Conservation (phyloP, 495 filamentous ascomycete genomes). For the Polyplosphaeria fusca region DNA sequence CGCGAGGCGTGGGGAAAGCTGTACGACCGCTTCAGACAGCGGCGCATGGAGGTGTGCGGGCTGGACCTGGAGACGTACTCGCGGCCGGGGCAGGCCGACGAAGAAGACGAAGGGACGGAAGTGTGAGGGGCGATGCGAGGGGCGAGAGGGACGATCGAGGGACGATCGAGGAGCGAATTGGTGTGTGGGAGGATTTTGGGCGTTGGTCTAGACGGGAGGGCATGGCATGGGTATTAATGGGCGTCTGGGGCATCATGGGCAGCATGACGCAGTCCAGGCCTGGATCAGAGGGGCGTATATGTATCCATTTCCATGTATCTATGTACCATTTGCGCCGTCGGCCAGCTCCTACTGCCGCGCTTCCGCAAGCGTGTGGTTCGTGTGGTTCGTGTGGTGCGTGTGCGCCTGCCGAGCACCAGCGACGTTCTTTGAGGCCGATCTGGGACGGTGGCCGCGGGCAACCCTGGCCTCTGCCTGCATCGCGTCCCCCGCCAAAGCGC, state of each 20-base stretch:
- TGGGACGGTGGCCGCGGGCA: too few species aligned
- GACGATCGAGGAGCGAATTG: neutral
- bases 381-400: too few species aligned
- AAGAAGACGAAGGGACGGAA: neutral
- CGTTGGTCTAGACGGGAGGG: neutral
- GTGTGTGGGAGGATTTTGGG: neutral
- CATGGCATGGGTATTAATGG: neutral
- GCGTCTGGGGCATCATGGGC: neutral
- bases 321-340: too few species aligned
- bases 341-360: too few species aligned
- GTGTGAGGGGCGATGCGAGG: neutral
- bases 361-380: too few species aligned
- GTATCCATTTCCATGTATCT: too few species aligned
- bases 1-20: slow-evolving; percentile 47
- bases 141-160: neutral
- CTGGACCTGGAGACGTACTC: slow-evolving; percentile 41
- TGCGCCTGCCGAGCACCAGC: too few species aligned
- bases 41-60: slow-evolving; percentile 44
- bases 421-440: too few species aligned
- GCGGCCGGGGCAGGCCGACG: slow-evolving; percentile 17
- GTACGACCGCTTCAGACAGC: slow-evolving; percentile 42
- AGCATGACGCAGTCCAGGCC: neutral
- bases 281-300: too few species aligned
- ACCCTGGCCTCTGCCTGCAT: too few species aligned
- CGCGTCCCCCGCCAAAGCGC: too few species aligned